Conservation (phyloP, 2,329 filamentous ascomycete species). For the Nannizziopsis barbatae region DNA sequence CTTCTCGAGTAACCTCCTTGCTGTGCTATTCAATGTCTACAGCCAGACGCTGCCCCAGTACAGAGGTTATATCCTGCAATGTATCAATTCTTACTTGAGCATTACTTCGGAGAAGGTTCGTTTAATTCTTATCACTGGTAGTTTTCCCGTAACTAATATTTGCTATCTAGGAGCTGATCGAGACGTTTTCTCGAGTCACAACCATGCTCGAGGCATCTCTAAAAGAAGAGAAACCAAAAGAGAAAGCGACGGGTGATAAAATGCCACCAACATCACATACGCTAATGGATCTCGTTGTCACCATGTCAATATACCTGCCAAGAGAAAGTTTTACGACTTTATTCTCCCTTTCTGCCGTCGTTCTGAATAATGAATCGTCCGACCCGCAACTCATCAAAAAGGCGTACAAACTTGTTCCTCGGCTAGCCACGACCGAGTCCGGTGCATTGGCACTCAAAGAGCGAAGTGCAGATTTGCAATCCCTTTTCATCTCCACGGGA, state of each 20-base stretch:
- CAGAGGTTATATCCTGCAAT: conserved; percentile 79
- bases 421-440: conserved; percentile 67
- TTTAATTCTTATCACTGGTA: conserved; percentile 4
- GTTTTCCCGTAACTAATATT: conserved; percentile 12
- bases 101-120: conserved; percentile 57
- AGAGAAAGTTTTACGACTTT: conserved; percentile 72
- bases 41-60: conserved; percentile 90
- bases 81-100: conserved; percentile 88
- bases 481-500: conserved; percentile 64
- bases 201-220: conserved; percentile 69
- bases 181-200: conserved; percentile 80
- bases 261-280: conserved; percentile 92
- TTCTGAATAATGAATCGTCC: conserved; percentile 55
- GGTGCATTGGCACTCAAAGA: conserved; percentile 66
- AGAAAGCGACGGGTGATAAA: conserved; percentile 52
- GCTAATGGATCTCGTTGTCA: conserved; percentile 91
- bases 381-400: conserved; percentile 97
- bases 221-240: conserved; percentile 52
- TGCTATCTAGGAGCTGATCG: conserved; percentile 55
- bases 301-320: conserved; percentile 87
- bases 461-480: conserved; percentile 66
- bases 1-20: conserved; percentile 79
- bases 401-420: conserved; percentile 93
- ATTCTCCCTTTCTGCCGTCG: conserved; percentile 74
- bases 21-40: conserved; percentile 98